These are phyloP conservation scores for Collybia nuda DNA, from an alignment of 768 basidiomycete species.

Conservation along the genomic window DNA sequence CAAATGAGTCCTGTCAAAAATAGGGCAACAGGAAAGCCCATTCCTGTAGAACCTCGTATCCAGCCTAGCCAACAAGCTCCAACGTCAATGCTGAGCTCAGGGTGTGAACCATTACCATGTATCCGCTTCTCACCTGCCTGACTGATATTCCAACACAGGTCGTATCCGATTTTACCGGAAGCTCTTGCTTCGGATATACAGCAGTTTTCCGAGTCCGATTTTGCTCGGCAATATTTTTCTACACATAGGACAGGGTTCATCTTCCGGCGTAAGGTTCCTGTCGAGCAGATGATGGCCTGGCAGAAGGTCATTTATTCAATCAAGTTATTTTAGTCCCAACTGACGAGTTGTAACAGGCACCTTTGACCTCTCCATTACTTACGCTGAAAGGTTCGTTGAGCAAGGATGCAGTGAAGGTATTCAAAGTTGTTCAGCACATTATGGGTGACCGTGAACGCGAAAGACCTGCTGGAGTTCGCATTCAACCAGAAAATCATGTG, in stretches of 20 bases:
- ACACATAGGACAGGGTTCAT: constrained; percentile 89
- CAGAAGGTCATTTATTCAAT: constrained; percentile 59
- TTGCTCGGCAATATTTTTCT: constrained; percentile 85
- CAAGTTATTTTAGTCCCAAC: not conserved
- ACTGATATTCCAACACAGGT: constrained; percentile 38
- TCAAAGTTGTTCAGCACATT: constrained; percentile 87
- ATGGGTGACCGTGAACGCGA: constrained; percentile 93
- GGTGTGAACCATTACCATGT: constrained; percentile 44
- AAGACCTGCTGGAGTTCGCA: constrained; percentile 48
- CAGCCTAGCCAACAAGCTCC: constrained; percentile 13
- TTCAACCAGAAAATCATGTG: constrained; percentile 41
- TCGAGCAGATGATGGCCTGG: constrained; percentile 89
- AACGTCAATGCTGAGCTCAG: constrained; percentile 55
- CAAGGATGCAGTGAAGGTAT: constrained; percentile 79
- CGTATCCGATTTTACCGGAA: constrained; percentile 74
- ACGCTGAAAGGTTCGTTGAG: constrained; percentile 62
- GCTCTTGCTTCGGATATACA: constrained; percentile 84
- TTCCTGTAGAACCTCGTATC: constrained; percentile 43
- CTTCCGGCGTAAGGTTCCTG: constrained; percentile 77
- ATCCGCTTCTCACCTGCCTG: constrained; percentile 5
- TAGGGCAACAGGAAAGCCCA: constrained; percentile 59
- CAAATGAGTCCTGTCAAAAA: constrained; percentile 78
- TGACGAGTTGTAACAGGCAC: constrained; percentile 36
- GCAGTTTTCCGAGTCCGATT: constrained; percentile 84
- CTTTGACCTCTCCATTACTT: constrained; percentile 74